Evolutionary conservation across 805 yeast species (phyloP).

Genomic region (Candida sithepensis): DNA sequence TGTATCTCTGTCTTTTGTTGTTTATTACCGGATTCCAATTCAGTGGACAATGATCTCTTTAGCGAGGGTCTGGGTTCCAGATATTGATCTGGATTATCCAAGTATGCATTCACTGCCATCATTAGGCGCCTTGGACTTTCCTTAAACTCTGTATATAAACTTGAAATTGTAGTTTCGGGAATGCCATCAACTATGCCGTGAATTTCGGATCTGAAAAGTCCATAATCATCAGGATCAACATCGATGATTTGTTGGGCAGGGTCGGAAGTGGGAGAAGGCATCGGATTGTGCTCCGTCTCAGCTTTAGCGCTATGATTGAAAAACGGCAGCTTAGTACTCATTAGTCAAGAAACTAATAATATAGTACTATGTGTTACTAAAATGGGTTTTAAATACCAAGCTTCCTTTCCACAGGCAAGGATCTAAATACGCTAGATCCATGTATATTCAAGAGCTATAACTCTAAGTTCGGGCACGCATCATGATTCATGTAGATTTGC

Average conservation of each 20-base stretch:
- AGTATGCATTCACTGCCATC: slow-evolving; percentile 38
- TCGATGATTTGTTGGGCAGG: neutral
- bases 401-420: too few relatives aligned
- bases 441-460: too few relatives aligned
- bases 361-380: too few relatives aligned
- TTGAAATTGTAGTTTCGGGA: slow-evolving; percentile 13
- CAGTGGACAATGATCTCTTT: neutral
- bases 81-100: slow-evolving; percentile 27
- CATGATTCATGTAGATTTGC: too few relatives aligned
- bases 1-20: neutral
- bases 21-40: neutral
- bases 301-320: slow-evolving; percentile 9
- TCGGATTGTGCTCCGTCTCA: neutral
- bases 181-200: slow-evolving; percentile 35
- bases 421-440: too few relatives aligned
- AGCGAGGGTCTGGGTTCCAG: neutral
- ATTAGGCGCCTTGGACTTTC: slow-evolving; percentile 27
- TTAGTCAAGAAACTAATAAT: too few relatives aligned
- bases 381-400: too few relatives aligned
- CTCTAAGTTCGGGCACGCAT: too few relatives aligned
- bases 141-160: slow-evolving; percentile 28
- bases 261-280: neutral
- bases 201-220: slow-evolving; percentile 30
- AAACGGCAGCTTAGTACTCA: slow-evolving; percentile 12
- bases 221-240: slow-evolving; percentile 14